Percentiles rank a stretch among this genome's conserved stretches.
phyloP scores from a whole-genome alignment of 768 basidiomycete genomes.

The Suillus decipiens region DNA sequence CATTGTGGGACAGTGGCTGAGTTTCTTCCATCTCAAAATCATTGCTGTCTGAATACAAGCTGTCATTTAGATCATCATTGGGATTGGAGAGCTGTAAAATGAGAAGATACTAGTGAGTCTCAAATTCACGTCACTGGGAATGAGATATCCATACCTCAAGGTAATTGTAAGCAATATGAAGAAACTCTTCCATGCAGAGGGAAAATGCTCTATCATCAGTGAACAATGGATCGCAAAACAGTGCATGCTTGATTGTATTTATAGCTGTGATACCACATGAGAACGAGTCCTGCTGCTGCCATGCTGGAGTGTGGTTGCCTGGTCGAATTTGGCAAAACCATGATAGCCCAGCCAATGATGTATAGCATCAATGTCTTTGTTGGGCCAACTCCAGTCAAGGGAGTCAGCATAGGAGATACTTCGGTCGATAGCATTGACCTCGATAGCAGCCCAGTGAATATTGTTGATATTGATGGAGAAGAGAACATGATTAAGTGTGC shows the following conservation, averaged over 20 bases:
- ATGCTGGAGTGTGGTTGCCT: no score
- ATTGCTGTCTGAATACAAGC: not conserved
- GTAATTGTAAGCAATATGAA: not conserved
- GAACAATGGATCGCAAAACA: not conserved
- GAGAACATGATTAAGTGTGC: not conserved
- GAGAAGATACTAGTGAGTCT: no score
- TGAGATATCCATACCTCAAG: not conserved
- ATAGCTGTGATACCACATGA: no score
- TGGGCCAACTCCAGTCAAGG: no score
- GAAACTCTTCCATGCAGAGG: conserved; percentile 5
- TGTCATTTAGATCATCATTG: not conserved
- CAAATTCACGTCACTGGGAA: not conserved
- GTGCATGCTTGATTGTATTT: not conserved
- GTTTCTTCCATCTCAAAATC: not conserved
- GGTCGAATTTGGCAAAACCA: no score
- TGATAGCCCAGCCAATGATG: no score
- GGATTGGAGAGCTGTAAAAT: not conserved
- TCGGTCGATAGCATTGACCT: not conserved
- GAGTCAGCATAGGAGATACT: conserved; percentile 1
- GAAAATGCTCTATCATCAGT: not conserved
- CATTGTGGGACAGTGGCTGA: not conserved
- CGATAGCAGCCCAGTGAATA: not conserved
- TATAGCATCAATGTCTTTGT: no score
- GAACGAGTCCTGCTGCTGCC: no score
- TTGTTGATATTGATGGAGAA: conserved; percentile 1